Evolutionary conservation across 768 basidiomycete species (phyloP), one percentile per base, ranked within the genome.

Genomic region (Chalciporus pseudorubinellus): DNA sequence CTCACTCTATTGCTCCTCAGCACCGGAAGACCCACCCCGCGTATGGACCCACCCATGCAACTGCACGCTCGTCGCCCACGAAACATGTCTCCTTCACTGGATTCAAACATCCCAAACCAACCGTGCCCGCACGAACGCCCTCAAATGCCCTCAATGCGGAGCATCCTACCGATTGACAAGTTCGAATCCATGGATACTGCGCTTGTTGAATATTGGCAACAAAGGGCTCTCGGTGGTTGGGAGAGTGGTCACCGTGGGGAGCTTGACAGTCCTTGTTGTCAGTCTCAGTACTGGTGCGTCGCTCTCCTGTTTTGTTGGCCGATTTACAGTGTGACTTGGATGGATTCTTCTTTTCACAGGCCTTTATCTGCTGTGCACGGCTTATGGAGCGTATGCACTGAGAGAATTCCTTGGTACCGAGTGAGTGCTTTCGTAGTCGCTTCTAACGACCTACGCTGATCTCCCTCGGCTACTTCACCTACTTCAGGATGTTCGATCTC

Each of bases 131-230:
- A 69, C 77, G 18, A 85, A 87, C 61, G 86, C 87, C 0, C 76
- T 89, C 53, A 87, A 89, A 61, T 92, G 89, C 59, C 88, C 89
- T 0, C 89, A 92, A 55, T 92, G 89, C 54, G 76, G 83, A 11
- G 72, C 83, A 0, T 59, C 62, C 31, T 91, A 89, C 62, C 80
- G 86, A 63, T 64, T 90, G 44, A 78, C 83, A 56, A 89, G 86
- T 68, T 69, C 82, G 10, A 79, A 83, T 46, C 84, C 87, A 1
- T 47, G 69, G 11, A 34, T 80, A 0, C 72, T 90, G 29, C 69
- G 72, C 14, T 48, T 81, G 20, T 57, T 90, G 50, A 70, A 81
- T n/a, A 51, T 67, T 1, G 71, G 79, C 13, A 85, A 87, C 63
- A 74, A 63, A 44, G 39, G 70, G 2, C 53, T 87, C 20, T 78